A percentile compares a stretch with the other conserved stretches of the same genome.
Evolutionary conservation across 306 rosid species (phyloP).

Genomic region (Erythrophleum fordii): DNA sequence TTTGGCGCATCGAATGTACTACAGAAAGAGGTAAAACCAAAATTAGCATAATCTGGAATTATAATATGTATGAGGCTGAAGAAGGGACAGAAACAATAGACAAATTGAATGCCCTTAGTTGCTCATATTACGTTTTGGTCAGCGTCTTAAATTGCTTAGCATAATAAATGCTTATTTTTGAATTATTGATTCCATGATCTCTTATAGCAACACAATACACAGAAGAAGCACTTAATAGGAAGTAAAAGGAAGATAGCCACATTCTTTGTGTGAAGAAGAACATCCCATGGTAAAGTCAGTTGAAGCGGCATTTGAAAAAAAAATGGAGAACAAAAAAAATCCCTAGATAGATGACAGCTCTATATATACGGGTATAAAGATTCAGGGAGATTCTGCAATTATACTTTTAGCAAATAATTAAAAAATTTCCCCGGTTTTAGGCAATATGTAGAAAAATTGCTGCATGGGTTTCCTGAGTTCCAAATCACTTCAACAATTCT

Average conservation of each 20-base stretch:
- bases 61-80: not conserved
- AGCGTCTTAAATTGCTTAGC: not conserved
- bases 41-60: not conserved
- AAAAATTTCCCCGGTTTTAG: not conserved
- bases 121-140: not conserved
- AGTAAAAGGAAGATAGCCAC: not conserved
- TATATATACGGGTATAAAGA: not conserved
- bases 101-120: not conserved
- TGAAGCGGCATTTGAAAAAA: not conserved
- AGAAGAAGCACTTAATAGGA: not conserved
- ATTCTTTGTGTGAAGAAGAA: not conserved
- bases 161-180: not conserved
- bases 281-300: not conserved
- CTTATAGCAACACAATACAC: not conserved
- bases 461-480: not conserved
- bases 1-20: constrained; percentile 89
- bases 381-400: no score
- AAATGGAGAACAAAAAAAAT: not conserved
- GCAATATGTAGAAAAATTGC: not conserved
- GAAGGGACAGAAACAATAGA: not conserved
- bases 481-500: not conserved
- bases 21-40: constrained; percentile 35
- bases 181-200: not conserved
- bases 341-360: not conserved
- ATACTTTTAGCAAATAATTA: not conserved